phyloP scores from a whole-genome alignment of 2,329 filamentous ascomycete genomes.

The Cytospora chrysosperma region DNA sequence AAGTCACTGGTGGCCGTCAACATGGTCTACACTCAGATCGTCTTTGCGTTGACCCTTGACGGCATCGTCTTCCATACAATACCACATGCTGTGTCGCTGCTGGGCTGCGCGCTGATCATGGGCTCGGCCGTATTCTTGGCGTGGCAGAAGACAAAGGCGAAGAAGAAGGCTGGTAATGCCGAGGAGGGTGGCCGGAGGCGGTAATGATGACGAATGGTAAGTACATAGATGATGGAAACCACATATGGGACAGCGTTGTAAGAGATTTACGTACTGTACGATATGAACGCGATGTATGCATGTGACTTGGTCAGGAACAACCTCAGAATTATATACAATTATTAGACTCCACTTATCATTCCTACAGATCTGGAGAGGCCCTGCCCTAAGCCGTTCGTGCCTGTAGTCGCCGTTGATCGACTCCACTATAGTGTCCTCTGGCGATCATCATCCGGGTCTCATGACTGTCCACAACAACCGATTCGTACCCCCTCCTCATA shows the following conservation, averaged over 20 bases:
- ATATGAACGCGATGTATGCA: neutral
- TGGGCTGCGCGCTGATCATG: constrained; percentile 2
- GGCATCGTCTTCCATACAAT: constrained; percentile 7
- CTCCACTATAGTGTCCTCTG: neutral
- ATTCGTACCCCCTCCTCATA: neutral
- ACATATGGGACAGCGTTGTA: neutral
- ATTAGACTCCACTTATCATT: neutral
- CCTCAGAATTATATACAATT: neutral
- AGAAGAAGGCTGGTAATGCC: neutral
- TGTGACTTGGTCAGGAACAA: neutral
- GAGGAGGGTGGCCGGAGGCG: neutral
- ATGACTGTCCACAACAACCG: constrained; percentile 6
- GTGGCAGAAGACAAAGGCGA: constrained; percentile 4
- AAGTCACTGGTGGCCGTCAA: constrained; percentile 12
- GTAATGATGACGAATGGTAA: neutral
- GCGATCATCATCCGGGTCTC: constrained; percentile 1
- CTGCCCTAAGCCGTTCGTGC: neutral
- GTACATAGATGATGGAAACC: neutral
- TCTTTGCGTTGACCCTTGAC: constrained; percentile 10
- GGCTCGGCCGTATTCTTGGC: constrained; percentile 6
- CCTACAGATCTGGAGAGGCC: too few species aligned
- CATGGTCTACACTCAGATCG: constrained; percentile 16
- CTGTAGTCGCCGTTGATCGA: neutral
- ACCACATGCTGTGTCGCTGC: constrained; percentile 7
- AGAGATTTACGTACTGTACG: too few species aligned